These are phyloP conservation scores for Colletotrichum kahawae DNA, from an alignment of 2,329 filamentous ascomycete species.

Conservation along the genomic window DNA sequence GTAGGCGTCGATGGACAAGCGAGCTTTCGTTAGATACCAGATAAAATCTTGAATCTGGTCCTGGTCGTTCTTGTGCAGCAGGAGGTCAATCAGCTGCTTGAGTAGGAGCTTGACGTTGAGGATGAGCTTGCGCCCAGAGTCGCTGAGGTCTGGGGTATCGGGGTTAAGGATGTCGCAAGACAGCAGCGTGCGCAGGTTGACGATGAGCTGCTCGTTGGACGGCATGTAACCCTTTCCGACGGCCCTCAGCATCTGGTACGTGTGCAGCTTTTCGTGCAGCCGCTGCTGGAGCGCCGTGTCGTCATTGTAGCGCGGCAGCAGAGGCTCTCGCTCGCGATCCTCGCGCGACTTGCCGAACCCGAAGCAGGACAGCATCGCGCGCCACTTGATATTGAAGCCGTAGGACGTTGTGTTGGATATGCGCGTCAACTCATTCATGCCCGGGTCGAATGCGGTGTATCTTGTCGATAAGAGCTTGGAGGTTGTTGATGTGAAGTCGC, in stretches of 20 bases:
- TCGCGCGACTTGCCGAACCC: constrained; percentile 54
- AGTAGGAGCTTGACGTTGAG: constrained; percentile 77
- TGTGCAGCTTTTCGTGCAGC: constrained; percentile 88
- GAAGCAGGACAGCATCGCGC: constrained; percentile 67
- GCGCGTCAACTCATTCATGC: constrained; percentile 1
- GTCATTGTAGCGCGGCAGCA: constrained; percentile 83
- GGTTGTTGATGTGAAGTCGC: neutral
- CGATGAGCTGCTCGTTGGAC: constrained; percentile 82
- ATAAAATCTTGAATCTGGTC: constrained; percentile 93
- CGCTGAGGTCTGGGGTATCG: constrained; percentile 73
- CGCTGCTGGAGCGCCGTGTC: constrained; percentile 79
- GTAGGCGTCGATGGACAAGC: constrained; percentile 69
- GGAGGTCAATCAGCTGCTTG: constrained; percentile 78
- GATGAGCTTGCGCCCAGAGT: constrained; percentile 75
- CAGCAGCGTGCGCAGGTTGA: constrained; percentile 80
- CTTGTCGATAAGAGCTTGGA: neutral
- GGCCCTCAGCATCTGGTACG: constrained; percentile 89
- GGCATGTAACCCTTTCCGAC: constrained; percentile 88
- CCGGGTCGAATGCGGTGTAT: neutral
- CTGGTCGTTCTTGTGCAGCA: constrained; percentile 80
- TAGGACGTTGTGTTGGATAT: neutral
- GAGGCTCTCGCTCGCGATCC: constrained; percentile 72
- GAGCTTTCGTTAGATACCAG: constrained; percentile 82
- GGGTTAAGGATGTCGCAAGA: constrained; percentile 81
- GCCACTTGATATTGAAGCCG: neutral